Evolutionary conservation across 768 basidiomycete genomes (phyloP).

Genomic region (Phylloporus arenicola): DNA sequence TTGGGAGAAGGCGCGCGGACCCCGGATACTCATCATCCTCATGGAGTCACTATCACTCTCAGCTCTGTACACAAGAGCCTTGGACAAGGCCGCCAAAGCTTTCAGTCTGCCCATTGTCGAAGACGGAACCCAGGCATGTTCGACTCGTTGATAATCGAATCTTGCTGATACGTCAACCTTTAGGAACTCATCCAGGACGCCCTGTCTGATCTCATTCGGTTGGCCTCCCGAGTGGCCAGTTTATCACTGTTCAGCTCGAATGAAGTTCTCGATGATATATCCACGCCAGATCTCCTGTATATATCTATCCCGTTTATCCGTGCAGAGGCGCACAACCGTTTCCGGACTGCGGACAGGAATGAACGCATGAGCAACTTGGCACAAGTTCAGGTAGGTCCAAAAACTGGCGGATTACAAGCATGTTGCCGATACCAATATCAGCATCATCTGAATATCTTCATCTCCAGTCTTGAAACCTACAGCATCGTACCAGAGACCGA

Average conservation of each 20-base stretch:
- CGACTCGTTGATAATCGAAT: neutral
- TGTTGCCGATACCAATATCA: slow-evolving; percentile 23
- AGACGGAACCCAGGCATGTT: slow-evolving; percentile 42
- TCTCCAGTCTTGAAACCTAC: slow-evolving; percentile 55
- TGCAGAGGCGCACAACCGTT: slow-evolving; percentile 60
- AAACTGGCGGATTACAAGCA: slow-evolving; percentile 2
- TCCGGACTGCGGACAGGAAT: slow-evolving; percentile 48
- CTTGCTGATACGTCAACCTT: slow-evolving; percentile 7
- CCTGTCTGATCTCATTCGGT: slow-evolving; percentile 48
- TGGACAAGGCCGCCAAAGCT: slow-evolving; percentile 36
- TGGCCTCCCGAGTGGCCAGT: slow-evolving; percentile 49
- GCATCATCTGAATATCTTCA: slow-evolving; percentile 45
- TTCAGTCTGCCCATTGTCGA: slow-evolving; percentile 36
- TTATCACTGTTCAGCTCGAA: slow-evolving; percentile 80
- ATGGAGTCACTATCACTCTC: slow-evolving; percentile 28
- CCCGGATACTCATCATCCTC: slow-evolving; percentile 5
- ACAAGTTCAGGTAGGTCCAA: slow-evolving; percentile 50
- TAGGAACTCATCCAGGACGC: slow-evolving; percentile 58
- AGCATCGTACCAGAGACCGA: slow-evolving; percentile 60
- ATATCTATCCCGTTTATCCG: slow-evolving; percentile 65
- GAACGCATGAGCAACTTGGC: slow-evolving; percentile 54
- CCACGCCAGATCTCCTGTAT: slow-evolving; percentile 71
- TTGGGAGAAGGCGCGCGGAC: neutral
- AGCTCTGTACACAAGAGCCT: slow-evolving; percentile 36
- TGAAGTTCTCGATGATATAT: slow-evolving; percentile 76